Base-by-base conservation (phyloP, 2,329 filamentous ascomycete genomes). In the Cercospora brassicicola region DNA sequence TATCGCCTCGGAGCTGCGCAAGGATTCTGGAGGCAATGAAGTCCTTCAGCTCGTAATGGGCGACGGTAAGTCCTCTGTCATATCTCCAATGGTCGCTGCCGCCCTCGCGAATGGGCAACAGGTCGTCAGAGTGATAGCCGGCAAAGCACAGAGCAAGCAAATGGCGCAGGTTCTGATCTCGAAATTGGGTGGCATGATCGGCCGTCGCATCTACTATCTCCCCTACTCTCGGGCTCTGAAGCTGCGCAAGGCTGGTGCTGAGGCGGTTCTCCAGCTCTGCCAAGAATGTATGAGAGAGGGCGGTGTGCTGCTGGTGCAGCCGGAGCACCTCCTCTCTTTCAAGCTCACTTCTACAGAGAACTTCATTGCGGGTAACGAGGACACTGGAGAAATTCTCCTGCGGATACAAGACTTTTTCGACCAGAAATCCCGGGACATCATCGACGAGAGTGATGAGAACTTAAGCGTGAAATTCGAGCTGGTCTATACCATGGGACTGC, bases 31-130 rank as follows among this genome's bases (percentile, higher is more conserved):
- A 3, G 31, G 63, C 20, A 90, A 89, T 71, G 76, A 83, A 0
- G 84, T 88, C 0, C 84, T 91, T 80, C 88, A 91, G 72, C 76
- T 92, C 2, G 91, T 90, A 69, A 92, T 92, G 89, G 89, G 90
- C 0, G 85, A 90, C 73, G 89, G 89, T 0, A 91, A 91, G 69
- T 88, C 88, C 0, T 90, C 89, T 0, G 86, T 91, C 1, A 91
- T 93, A 60, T 82, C 89, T 0, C 89, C 89, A 0, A 88, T 90
- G 42, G 84, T 90, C 0, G 85, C 86, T 0, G 78, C 85, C 0
- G 70, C 75, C 0, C 72, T 83, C 2, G 78, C 81, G 5, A 68
- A 82, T 66, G 78, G 78, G 33, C 74, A 76, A 0, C 77, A 81
- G 0, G 76, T 91, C 0, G 82, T 83, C 0, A 79, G 89, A 1